phyloP scores from a whole-genome alignment of 2,329 filamentous ascomycete genomes.

The Ophiocordyceps camponoti-saundersi region DNA sequence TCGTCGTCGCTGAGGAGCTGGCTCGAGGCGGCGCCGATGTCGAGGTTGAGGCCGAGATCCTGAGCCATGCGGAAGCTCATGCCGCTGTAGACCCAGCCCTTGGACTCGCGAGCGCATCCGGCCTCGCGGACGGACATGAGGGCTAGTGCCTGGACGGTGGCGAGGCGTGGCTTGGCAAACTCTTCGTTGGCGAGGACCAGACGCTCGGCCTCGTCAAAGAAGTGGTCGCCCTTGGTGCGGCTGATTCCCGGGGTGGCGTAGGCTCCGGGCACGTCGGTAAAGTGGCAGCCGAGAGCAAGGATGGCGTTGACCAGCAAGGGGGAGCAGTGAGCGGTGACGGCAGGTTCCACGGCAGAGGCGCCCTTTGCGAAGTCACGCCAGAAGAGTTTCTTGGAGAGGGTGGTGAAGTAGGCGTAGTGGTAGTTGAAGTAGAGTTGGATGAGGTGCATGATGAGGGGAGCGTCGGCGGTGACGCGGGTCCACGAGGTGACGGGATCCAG shows the following conservation, averaged over 20 bases:
- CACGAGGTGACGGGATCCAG: slow-evolving; percentile 67
- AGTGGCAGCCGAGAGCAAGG: slow-evolving; percentile 83
- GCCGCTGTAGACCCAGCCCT: slow-evolving; percentile 95
- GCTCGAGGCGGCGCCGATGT: slow-evolving; percentile 49
- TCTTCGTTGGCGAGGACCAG: slow-evolving; percentile 83
- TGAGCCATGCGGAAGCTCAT: slow-evolving; percentile 98
- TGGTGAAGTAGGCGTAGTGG: slow-evolving; percentile 95
- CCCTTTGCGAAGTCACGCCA: slow-evolving; percentile 71
- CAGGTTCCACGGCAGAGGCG: slow-evolving; percentile 34
- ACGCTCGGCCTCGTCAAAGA: slow-evolving; percentile 85
- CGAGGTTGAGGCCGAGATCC: slow-evolving; percentile 81
- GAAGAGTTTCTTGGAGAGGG: slow-evolving; percentile 71
- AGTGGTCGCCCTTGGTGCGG: slow-evolving; percentile 83
- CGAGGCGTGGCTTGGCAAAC: slow-evolving; percentile 73
- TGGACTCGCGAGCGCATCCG: slow-evolving; percentile 82
- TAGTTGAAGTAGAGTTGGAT: slow-evolving; percentile 97
- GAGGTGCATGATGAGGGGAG: slow-evolving; percentile 65
- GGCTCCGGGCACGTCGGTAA: slow-evolving; percentile 60
- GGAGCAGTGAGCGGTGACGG: slow-evolving; percentile 60
- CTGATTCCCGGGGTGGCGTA: slow-evolving; percentile 56
- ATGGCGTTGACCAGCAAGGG: slow-evolving; percentile 85
- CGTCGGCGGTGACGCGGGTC: slow-evolving; percentile 72
- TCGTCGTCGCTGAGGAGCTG: slow-evolving; percentile 59
- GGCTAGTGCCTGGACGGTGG: slow-evolving; percentile 83
- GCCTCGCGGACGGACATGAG: slow-evolving; percentile 95